Base-by-base conservation (phyloP, 768 basidiomycete genomes). In the Leccinum barrowsii region DNA sequence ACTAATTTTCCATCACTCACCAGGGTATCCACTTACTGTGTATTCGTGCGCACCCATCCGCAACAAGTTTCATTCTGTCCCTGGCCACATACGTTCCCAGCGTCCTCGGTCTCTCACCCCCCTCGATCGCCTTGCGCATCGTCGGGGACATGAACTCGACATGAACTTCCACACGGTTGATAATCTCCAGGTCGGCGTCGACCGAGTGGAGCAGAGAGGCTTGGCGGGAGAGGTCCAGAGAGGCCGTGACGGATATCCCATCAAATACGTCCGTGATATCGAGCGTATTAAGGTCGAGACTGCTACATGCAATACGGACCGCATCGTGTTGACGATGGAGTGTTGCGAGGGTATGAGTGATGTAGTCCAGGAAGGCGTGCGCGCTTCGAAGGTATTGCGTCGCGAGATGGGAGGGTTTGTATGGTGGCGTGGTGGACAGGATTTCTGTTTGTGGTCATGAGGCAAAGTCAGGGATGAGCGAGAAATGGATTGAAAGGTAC, bases 41-140 rank as follows among this genome's bases (percentile, higher is more conserved):
- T 24, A 86, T 85, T 50, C 80, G 79, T 15, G 75, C 67, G 74
- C 90, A 92, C 4, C 81, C 83, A 15, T 87, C 87, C 3, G 84
- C 88, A 1, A 94, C 91, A 67, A 89, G 82, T 64, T 78, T 81
- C 91, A 94, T 94, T 75, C 86, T 90, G 52, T 77, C 82, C 62
- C 78, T 80, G 15, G 87, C 87, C 24, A 94, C 90, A 70, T 92
- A 94, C 68, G 90, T 90, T 11, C 86, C 89, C 42, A 94, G 71
- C 11, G 86, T 88, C 48, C 91, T 78, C 13, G 81, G 81, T 55
- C 77, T 81, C 56, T 85, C 85, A 3, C 89, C 91, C 0, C 81
- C 77, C 58, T 91, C 88, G 47, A 91, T 88, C 2, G 87, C 84
- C 63, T 79, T 85, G 35, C 87, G 78, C 52, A 85, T 82, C 2